phyloP scores from a whole-genome alignment of 257 asterid genomes.

The Forsythia suspensa region DNA sequence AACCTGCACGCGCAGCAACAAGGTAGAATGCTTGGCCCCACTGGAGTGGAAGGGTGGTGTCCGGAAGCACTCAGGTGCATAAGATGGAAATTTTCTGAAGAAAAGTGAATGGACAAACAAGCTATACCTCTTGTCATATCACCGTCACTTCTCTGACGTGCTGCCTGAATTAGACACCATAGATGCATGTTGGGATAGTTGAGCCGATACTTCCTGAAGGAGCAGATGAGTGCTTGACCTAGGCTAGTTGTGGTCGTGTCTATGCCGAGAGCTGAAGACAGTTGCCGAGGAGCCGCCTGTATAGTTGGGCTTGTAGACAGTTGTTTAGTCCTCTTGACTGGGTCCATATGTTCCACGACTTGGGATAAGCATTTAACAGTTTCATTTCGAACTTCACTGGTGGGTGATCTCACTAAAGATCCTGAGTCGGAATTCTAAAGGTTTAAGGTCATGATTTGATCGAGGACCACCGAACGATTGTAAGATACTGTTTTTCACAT shows the following conservation, averaged over 20 bases:
- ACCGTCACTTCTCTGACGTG: not conserved
- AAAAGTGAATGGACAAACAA: not conserved
- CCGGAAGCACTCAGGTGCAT: not conserved
- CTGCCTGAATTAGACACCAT: not conserved
- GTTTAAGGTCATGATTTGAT: not conserved
- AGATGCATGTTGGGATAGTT: not conserved
- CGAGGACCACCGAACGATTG: not conserved
- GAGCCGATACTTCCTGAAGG: not conserved
- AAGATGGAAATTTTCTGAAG: not conserved
- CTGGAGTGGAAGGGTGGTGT: not conserved
- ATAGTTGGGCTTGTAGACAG: not conserved
- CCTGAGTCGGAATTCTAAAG: not conserved
- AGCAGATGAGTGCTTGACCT: not conserved
- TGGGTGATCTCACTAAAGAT: not conserved
- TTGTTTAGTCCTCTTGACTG: not conserved
- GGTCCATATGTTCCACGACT: not conserved
- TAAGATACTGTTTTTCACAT: conserved; percentile 1
- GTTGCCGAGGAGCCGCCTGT: not conserved
- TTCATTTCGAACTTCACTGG: not conserved
- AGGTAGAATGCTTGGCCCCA: not conserved
- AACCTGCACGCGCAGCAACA: not conserved
- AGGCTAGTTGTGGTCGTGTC: not conserved
- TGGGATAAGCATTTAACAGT: not conserved
- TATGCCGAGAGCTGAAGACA: not conserved
- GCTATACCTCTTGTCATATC: not conserved